Base-by-base conservation (phyloP, 176 grass and related monocot genomes). In the Coix lacrymajobi region DNA sequence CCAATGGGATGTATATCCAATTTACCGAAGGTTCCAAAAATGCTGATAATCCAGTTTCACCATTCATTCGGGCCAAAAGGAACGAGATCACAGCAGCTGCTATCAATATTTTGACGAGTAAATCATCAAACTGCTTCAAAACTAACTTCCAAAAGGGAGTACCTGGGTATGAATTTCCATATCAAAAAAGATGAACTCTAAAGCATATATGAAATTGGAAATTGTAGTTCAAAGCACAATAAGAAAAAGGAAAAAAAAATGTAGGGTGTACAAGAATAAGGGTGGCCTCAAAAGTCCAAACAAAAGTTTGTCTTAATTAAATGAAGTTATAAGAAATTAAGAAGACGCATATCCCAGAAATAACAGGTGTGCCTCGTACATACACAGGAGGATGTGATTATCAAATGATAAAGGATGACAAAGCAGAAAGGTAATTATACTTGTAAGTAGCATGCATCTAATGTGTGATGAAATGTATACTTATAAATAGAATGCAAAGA, bases 31-130 rank as follows among this genome's bases (percentile, higher is more conserved):
- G 93, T 94, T 99, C 96, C 66, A 99, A 76, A 92, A 99, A 93
- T 85, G 96, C 89, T 56, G 82, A 79, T 66, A 94, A 74, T 72
- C 89, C 89, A 2, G 96, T 99, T 91, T 99, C 96, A 38, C 96
- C 96, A 84, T 99, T 99, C 70, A 96, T 89, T 78, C 87, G 84
- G 83, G 96, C 96, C 89, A 99, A 80, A 88, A 99, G 65, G 63
- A 96, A 99, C 31, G 96, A 99, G 72, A 99, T 43, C 66, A 99
- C 64, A 62, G 96, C 96, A 40, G 93, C 93, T 81, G 80, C 96
- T 76, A 99, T 94, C 75, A 99, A 92, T 93, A 99, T 99, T 91
- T 99, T 99, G 81, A 99, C 96, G 36, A 99, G 96, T 81, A 99
- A 94, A 92, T 99, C 96, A 84, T 99, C 91, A 66, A 99, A 99